Base-by-base conservation (phyloP, 495 filamentous ascomycete species). In the Massariosphaeria phaeospora region DNA sequence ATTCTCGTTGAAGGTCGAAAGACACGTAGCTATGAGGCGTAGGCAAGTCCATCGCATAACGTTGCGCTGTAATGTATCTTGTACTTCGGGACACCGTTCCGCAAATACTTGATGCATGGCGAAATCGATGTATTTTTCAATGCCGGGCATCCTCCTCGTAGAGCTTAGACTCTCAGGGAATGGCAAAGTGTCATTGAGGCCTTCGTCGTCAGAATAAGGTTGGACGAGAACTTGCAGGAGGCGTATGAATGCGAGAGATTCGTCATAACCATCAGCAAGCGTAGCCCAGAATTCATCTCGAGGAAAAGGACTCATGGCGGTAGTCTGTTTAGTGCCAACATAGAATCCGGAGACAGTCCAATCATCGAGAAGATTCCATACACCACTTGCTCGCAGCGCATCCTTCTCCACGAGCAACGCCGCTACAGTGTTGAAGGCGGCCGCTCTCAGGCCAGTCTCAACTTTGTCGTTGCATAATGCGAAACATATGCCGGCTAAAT, bases 61-160 rank as follows among this genome's bases (percentile, higher is more conserved):
- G 34, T 81, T 78, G n/a, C 77, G 74, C 61, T 91, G 84, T 13
- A 74, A 66, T 29, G 76, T 68, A 48, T 85, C 82, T 21, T 75
- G 74, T 10, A 83, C 61, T 35, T 88, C 83, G 9, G 68, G 70
- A n/a, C 77, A 66, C 52, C 79, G 84, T 34, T 73, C 67, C 11
- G 79, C 76, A 54, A 95, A 84, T 18, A 89, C 79, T 34, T 80
- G 75, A 20, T 87, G 88, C 47, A 96, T 53, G 17, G 86, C 79
- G 65, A 95, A 96, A 72, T 99, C 94, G 53, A 96, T 71, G 58
- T 96, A 97, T 3, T 84, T 82, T 49, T 96, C 90, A 55, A 99
- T 87, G 2, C 94, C 93, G 15, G 89, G 79, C 73, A 85, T 83
- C 43, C 93, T 82, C 61, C 82, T 84, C 7, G 80, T 75, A 11